Conservation (phyloP, 371 early-diverging fungal species). For the Lichtheimia ornata region DNA sequence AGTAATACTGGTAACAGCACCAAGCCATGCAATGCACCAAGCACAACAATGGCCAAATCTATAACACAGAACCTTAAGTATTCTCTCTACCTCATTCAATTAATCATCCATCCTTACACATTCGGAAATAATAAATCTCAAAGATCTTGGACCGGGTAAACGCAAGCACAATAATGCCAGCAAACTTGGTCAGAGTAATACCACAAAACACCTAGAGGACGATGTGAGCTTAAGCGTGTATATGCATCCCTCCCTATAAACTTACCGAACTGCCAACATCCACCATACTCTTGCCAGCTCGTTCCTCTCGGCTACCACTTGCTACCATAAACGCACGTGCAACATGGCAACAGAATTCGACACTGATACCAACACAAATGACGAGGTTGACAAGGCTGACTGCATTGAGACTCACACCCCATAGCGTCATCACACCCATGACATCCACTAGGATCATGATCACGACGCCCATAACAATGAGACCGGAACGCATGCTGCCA, state of each 20-base stretch:
- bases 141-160: slow-evolving; percentile 77
- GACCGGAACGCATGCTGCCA: slow-evolving; percentile 57
- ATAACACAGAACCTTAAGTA: not conserved
- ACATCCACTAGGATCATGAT: slow-evolving; percentile 68
- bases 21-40: slow-evolving; percentile 74
- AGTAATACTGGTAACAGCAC: slow-evolving; percentile 69
- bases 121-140: slow-evolving; percentile 78
- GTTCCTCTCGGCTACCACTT: slow-evolving; percentile 43
- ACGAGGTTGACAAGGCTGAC: slow-evolving; percentile 76
- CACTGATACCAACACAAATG: slow-evolving; percentile 77
- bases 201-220: slow-evolving; percentile 67
- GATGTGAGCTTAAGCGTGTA: not conserved
- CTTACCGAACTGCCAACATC: slow-evolving; percentile 74
- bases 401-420: slow-evolving; percentile 71
- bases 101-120: slow-evolving; percentile 50
- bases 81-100: not conserved
- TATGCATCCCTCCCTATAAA: not conserved
- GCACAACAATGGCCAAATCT: slow-evolving; percentile 68
- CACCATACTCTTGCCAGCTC: slow-evolving; percentile 53
- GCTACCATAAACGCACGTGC: slow-evolving; percentile 66
- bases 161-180: slow-evolving; percentile 72
- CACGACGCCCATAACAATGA: slow-evolving; percentile 62
- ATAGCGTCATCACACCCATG: slow-evolving; percentile 68
- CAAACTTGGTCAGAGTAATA: slow-evolving; percentile 76
- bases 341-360: slow-evolving; percentile 79